Evolutionary conservation across 129 eudicot species (phyloP), one percentile per base, ranked within the genome.

Genomic region (Flaveria sonorensis): DNA sequence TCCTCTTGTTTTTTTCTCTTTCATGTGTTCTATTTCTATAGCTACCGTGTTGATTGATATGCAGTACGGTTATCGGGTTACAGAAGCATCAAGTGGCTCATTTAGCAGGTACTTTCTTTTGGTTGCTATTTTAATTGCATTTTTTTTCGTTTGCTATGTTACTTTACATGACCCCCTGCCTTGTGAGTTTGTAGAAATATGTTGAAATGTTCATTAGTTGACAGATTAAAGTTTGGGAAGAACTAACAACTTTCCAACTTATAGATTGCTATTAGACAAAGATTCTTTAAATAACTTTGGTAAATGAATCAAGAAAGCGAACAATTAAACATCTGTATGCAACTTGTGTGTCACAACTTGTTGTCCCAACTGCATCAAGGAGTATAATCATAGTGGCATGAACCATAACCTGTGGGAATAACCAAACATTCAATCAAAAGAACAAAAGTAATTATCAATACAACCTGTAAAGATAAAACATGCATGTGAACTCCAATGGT

Each of bases 381-480:
- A 67, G 73, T 78, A 61, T 74, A 83, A 79, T 87, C 88, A 39
- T 83, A 89, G 61, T 84, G 83, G 91, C 94, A 89, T 71, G 83
- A 78, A 59, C 81, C 71, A 55, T 84, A 57, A 68, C 94, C 94
- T 89, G 91, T 83, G 76, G 46, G 66, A 73, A 78, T 71, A 43
- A 72, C 21, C 21, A 69, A 66, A 32, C 45, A 74, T 7, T 46
- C 55, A 50, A 39, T 39, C 18, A 64, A 47, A 63, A 76, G 59
- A 55, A 50, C 16, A 18, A 70, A 51, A 46, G 16, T 81, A 42
- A 61, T 32, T 78, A 45, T 50, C 48, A 56, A 72, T 57, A 71
- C 62, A 53, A 19, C 63, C 18, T 65, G 70, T 21, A 80, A 60
- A 72, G 76, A 21, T 28, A 28, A 74, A 73, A 53, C 7, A 80